Percentiles rank a stretch among this genome's conserved stretches.
phyloP scores from a whole-genome alignment of 2,329 filamentous ascomycete species.

The Nemania diffusa region DNA sequence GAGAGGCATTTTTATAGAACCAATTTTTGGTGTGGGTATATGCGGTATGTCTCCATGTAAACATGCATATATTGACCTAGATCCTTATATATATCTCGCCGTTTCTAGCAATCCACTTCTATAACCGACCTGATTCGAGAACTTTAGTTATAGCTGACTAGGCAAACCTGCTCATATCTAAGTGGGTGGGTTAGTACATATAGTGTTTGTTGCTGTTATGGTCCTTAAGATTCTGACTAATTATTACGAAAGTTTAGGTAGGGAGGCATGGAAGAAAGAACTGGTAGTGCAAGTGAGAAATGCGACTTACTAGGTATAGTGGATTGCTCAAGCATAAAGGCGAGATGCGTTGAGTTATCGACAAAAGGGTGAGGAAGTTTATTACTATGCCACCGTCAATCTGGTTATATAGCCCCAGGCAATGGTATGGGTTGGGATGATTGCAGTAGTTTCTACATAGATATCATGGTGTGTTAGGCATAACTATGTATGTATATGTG shows the following conservation, averaged over 20 bases:
- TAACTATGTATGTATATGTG: background rate
- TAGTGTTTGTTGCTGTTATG: background rate
- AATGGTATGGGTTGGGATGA: background rate
- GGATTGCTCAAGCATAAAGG: background rate
- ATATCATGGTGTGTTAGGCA: background rate
- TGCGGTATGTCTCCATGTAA: background rate
- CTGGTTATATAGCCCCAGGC: background rate
- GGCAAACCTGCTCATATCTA: background rate
- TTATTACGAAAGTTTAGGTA: background rate
- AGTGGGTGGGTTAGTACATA: too few relatives aligned
- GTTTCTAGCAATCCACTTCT: background rate
- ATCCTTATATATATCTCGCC: background rate
- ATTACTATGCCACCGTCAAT: background rate
- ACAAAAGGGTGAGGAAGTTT: background rate
- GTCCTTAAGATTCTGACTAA: background rate
- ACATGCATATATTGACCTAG: background rate
- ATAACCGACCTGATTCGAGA: too few relatives aligned
- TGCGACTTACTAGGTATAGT: background rate
- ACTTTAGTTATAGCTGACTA: too few relatives aligned
- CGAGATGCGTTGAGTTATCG: background rate
- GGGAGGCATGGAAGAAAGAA: too few relatives aligned
- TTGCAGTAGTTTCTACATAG: background rate
- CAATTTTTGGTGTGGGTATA: background rate
- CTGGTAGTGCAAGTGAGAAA: background rate
- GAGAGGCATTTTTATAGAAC: background rate